phyloP scores from a whole-genome alignment of 495 filamentous ascomycete species.

The Aspergillus haitiensis region DNA sequence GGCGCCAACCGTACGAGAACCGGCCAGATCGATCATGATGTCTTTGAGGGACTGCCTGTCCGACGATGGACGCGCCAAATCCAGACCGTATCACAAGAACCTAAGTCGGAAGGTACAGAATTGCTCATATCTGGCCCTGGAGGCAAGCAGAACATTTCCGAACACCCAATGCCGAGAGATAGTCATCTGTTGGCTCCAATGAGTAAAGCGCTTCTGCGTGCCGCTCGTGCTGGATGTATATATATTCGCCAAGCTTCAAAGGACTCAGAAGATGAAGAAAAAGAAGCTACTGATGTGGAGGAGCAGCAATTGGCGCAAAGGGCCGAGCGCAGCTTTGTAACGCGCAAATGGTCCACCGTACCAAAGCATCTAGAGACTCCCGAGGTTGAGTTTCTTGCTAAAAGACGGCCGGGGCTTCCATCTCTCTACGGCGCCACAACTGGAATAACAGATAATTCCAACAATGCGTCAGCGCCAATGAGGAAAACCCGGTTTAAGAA shows the following conservation, averaged over 20 bases:
- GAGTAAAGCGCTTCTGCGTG: slow-evolving; percentile 80
- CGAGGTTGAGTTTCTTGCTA: slow-evolving; percentile 80
- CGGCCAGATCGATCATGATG: slow-evolving; percentile 85
- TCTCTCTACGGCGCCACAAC: slow-evolving; percentile 51
- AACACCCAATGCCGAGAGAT: slow-evolving; percentile 81
- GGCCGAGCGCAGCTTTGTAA: slow-evolving; percentile 60
- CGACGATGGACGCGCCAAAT: slow-evolving; percentile 81
- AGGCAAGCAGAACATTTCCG: slow-evolving; percentile 49
- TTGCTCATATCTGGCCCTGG: slow-evolving; percentile 56
- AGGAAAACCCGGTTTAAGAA: slow-evolving; percentile 76
- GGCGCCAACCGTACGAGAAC: slow-evolving; percentile 70
- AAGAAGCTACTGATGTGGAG: slow-evolving; percentile 50
- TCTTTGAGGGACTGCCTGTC: slow-evolving; percentile 91
- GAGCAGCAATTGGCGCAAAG: slow-evolving; percentile 34
- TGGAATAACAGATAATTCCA: slow-evolving; percentile 43
- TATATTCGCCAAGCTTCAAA: slow-evolving; percentile 52
- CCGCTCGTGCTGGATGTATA: slow-evolving; percentile 72
- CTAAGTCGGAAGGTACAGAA: slow-evolving; percentile 53
- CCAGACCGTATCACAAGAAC: slow-evolving; percentile 68
- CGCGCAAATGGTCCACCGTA: slow-evolving; percentile 75
- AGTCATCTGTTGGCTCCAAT: slow-evolving; percentile 74
- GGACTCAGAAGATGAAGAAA: slow-evolving; percentile 50
- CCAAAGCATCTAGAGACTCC: slow-evolving; percentile 74
- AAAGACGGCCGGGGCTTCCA: slow-evolving; percentile 74
- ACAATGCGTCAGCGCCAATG: slow-evolving; percentile 49